Percentiles rank a stretch among this genome's conserved stretches.
These are phyloP conservation scores for Chamaenerion angustifolium DNA, from an alignment of 345 rosid species.

Conservation along the genomic window DNA sequence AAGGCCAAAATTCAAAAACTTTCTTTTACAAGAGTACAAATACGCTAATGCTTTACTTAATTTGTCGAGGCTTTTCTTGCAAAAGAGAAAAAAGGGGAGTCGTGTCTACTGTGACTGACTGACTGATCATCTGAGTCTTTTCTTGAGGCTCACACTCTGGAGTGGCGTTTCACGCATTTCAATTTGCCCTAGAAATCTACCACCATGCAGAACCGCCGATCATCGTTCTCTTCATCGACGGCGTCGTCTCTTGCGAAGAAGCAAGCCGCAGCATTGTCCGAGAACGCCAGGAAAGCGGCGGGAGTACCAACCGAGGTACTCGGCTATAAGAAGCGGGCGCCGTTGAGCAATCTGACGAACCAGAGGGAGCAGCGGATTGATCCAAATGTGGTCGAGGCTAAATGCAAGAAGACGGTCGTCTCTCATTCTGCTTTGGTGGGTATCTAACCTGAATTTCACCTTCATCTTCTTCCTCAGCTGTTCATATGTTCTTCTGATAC, in stretches of 20 bases:
- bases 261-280: slow-evolving; percentile 29
- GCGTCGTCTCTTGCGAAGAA: slow-evolving; percentile 32
- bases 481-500: background rate
- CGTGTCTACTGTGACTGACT: no score
- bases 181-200: background rate
- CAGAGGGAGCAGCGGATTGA: slow-evolving; percentile 13
- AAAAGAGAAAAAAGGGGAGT: background rate
- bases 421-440: slow-evolving; percentile 48
- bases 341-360: slow-evolving; percentile 52
- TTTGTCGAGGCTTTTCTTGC: background rate
- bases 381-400: slow-evolving; percentile 11
- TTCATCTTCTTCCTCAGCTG: background rate
- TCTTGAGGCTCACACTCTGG: no score
- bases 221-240: slow-evolving; percentile 31
- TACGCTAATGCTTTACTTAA: background rate
- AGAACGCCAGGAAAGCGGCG: slow-evolving; percentile 24
- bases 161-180: no score
- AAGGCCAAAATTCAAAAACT: background rate
- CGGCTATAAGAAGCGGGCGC: slow-evolving; percentile 40
- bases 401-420: slow-evolving; percentile 17
- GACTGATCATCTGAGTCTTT: no score
- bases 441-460: background rate
- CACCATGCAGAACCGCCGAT: slow-evolving; percentile 26
- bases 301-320: slow-evolving; percentile 21
- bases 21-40: slow-evolving; percentile 1